A percentile compares a stretch with the other conserved stretches of the same genome.
Evolutionary conservation across 345 rosid species (phyloP).

Genomic region (Lepidium aucheri): DNA sequence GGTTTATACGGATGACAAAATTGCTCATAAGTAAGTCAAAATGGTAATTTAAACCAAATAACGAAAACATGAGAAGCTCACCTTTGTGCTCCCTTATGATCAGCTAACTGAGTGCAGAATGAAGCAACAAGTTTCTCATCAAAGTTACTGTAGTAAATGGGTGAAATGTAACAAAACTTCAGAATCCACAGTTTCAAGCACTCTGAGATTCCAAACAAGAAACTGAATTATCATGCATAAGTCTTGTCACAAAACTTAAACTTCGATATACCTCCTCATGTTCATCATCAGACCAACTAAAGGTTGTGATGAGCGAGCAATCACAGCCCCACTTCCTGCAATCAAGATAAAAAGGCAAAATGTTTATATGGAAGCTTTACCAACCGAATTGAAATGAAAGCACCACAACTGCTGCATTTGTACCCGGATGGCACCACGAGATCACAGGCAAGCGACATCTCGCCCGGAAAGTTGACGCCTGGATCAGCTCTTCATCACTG

Average conservation of each 20-base stretch:
- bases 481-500: slow-evolving; percentile 81
- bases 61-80: slow-evolving; percentile 15
- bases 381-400: slow-evolving; percentile 12
- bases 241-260: slow-evolving; percentile 4
- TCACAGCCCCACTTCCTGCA: slow-evolving; percentile 83
- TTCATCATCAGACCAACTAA: slow-evolving; percentile 97
- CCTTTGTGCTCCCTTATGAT: slow-evolving; percentile 46
- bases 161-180: slow-evolving; percentile 7
- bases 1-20: slow-evolving; percentile 5
- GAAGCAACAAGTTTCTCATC: slow-evolving; percentile 98
- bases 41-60: not conserved
- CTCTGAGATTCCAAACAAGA: slow-evolving; percentile 13
- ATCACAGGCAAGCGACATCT: slow-evolving; percentile 80
- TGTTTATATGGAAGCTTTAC: slow-evolving; percentile 11
- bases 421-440: slow-evolving; percentile 97
- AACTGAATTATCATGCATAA: slow-evolving; percentile 13
- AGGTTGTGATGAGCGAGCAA: slow-evolving; percentile 98
- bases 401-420: slow-evolving; percentile 10
- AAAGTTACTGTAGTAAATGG: slow-evolving; percentile 46
- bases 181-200: slow-evolving; percentile 7
- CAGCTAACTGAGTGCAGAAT: slow-evolving; percentile 61
- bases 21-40: not conserved
- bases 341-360: slow-evolving; percentile 17
- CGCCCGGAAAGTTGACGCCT: slow-evolving; percentile 86
- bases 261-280: slow-evolving; percentile 67